phyloP scores from a whole-genome alignment of 805 yeast genomes.

The Metschnikowia continentalis region DNA sequence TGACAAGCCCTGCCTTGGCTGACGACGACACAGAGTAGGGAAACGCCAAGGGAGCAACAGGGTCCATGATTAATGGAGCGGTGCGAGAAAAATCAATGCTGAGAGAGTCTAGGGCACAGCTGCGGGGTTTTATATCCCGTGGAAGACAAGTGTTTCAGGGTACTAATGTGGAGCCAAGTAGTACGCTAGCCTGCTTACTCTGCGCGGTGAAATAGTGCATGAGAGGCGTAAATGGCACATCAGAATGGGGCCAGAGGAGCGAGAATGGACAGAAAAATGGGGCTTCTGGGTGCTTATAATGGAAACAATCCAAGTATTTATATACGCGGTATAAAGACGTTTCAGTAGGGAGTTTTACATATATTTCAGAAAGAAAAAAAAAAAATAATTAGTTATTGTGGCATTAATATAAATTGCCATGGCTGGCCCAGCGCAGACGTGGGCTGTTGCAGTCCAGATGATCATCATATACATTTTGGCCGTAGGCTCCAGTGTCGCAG shows the following conservation, averaged over 20 bases:
- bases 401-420: too few species aligned
- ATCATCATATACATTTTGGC: neutral
- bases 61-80: neutral
- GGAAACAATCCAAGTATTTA: too few species aligned
- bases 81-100: neutral
- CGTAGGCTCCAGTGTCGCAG: too few species aligned
- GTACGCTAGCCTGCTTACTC: neutral
- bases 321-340: too few species aligned
- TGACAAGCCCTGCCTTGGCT: slow-evolving; percentile 19
- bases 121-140: neutral
- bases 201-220: slow-evolving; percentile 2
- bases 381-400: neutral
- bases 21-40: slow-evolving; percentile 21
- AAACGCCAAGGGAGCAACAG: slow-evolving; percentile 19
- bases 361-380: neutral
- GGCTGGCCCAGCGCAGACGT: too few species aligned
- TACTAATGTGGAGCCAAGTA: neutral
- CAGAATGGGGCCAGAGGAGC: neutral
- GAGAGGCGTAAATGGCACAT: neutral
- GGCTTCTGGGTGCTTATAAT: neutral
- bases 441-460: neutral
- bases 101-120: neutral
- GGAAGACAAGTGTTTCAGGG: neutral
- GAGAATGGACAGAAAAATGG: neutral
- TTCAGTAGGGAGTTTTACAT: too few species aligned